A percentile compares a stretch with the other conserved stretches of the same genome.
Conservation (phyloP, 2,329 filamentous ascomycete species). For the Epichloe elymi region DNA sequence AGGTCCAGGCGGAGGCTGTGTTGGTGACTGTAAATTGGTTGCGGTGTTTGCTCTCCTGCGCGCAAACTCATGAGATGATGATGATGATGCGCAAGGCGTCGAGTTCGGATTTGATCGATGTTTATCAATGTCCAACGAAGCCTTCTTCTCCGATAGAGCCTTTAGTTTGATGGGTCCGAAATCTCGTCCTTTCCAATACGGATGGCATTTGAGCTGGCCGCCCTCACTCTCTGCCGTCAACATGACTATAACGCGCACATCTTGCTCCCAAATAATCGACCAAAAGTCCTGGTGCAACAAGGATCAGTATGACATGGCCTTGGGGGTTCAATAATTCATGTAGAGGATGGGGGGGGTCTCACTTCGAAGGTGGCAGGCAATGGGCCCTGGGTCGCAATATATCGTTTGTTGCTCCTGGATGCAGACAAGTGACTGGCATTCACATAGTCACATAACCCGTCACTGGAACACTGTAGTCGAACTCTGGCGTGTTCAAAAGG, state of each 20-base stretch:
- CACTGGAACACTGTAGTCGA: constrained; percentile 53
- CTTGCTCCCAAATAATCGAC: constrained; percentile 95
- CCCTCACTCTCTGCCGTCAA: constrained; percentile 89
- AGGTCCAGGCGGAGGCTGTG: constrained; percentile 15
- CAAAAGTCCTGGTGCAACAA: constrained; percentile 65
- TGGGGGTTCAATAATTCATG: neutral
- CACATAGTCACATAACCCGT: constrained; percentile 77
- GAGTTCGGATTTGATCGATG: constrained; percentile 27
- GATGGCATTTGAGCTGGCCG: constrained; percentile 86
- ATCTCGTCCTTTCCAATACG: constrained; percentile 73
- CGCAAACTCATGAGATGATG: constrained; percentile 22
- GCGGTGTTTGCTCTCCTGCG: constrained; percentile 43
- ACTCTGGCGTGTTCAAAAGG: constrained; percentile 92
- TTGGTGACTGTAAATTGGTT: constrained; percentile 26
- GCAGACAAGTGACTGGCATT: constrained; percentile 84
- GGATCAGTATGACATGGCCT: neutral
- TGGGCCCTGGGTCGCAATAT: constrained; percentile 92
- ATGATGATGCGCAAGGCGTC: constrained; percentile 10
- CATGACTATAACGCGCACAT: constrained; percentile 91
- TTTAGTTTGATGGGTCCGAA: constrained; percentile 70
- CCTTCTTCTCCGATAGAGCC: constrained; percentile 66
- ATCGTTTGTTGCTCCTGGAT: constrained; percentile 72
- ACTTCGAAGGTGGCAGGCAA: constrained; percentile 85
- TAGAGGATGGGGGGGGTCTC: constrained; percentile 21
- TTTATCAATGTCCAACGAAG: constrained; percentile 59